A percentile compares a stretch with the other conserved stretches of the same genome.
Evolutionary conservation across 441 rosid genomes (phyloP).

Genomic region (Omphalea diandra): DNA sequence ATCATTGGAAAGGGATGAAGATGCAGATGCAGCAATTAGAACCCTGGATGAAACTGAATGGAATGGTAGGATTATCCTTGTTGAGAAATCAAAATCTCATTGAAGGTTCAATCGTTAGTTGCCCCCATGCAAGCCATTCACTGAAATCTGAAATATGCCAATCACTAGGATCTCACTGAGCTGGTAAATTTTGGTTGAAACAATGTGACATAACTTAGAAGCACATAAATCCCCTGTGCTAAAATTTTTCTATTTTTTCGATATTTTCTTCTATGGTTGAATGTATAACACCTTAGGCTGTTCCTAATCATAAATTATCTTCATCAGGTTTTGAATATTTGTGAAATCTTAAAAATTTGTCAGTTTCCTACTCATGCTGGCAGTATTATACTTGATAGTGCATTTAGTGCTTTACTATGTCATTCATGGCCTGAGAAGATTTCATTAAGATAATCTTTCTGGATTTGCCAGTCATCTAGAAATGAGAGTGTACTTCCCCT

Average conservation of each 20-base stretch:
- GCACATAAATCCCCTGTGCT: neutral
- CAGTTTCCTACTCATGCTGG: too few species aligned
- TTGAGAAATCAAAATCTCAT: conserved; percentile 30
- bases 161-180: neutral
- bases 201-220: neutral
- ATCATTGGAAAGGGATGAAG: conserved; percentile 29
- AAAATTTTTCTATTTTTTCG: neutral
- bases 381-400: too few species aligned
- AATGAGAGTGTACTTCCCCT: too few species aligned
- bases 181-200: neutral
- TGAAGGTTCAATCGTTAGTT: neutral
- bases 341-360: neutral
- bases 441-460: too few species aligned
- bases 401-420: too few species aligned
- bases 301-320: neutral
- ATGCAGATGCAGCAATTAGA: conserved; percentile 29
- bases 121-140: neutral
- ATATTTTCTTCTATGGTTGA: neutral
- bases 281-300: neutral
- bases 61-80: conserved; percentile 30
- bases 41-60: conserved; percentile 35
- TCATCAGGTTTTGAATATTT: neutral
- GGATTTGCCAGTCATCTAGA: too few species aligned
- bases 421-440: too few species aligned
- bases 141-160: neutral